phyloP scores from a whole-genome alignment of 345 rosid genomes.

The Angophora floribunda region DNA sequence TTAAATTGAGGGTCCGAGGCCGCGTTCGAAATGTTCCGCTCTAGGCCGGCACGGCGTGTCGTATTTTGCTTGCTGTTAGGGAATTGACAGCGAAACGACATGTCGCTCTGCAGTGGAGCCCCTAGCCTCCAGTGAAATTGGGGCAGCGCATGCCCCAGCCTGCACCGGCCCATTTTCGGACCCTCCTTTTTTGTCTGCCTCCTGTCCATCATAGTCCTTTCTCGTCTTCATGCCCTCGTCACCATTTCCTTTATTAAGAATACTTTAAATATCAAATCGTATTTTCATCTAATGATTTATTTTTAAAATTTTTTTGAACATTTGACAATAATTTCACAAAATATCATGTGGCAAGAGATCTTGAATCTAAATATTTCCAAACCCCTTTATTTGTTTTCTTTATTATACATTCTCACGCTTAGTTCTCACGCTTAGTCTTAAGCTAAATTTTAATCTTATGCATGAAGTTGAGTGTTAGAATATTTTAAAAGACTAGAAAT shows the following conservation, averaged over 20 bases:
- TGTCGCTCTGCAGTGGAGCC: background rate
- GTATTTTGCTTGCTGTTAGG: background rate
- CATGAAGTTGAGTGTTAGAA: background rate
- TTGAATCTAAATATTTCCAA: background rate
- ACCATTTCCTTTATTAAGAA: background rate
- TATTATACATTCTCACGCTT: background rate
- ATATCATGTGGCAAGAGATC: background rate
- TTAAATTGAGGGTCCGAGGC: background rate
- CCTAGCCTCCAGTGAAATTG: background rate
- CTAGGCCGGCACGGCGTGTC: background rate
- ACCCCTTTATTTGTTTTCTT: background rate
- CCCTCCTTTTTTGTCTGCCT: background rate
- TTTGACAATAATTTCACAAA: no score
- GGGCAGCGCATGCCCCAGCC: background rate
- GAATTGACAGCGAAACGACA: background rate
- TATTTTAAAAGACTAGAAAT: background rate
- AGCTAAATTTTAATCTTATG: fast-evolving
- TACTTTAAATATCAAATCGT: background rate
- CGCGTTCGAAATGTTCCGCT: background rate
- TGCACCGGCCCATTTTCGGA: background rate
- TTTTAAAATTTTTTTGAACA: background rate
- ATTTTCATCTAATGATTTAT: background rate
- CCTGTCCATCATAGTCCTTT: background rate
- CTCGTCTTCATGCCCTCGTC: background rate
- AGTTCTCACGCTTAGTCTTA: background rate